These are phyloP conservation scores for Claviceps digitariae DNA, from an alignment of 2,329 filamentous ascomycete species.

Conservation along the genomic window DNA sequence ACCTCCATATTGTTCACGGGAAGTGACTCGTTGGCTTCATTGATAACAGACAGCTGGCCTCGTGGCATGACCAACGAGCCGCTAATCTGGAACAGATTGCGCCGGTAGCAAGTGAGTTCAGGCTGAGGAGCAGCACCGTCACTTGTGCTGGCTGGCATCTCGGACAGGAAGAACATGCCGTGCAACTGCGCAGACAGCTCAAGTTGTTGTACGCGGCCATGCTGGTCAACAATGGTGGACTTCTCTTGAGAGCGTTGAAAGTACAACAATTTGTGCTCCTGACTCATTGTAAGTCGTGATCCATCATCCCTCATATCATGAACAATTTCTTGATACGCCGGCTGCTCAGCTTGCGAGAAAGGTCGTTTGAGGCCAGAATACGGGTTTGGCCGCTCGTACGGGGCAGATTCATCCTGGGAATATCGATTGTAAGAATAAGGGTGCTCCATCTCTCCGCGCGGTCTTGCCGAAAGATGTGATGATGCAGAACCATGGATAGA, in stretches of 20 bases:
- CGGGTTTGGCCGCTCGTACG: slow-evolving; percentile 39
- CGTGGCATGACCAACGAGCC: slow-evolving; percentile 73
- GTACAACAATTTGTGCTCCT: slow-evolving; percentile 47
- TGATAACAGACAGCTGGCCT: slow-evolving; percentile 65
- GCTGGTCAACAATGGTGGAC: slow-evolving; percentile 44
- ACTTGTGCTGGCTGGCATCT: slow-evolving; percentile 52
- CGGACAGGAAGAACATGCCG: slow-evolving; percentile 80
- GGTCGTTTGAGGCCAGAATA: slow-evolving; percentile 44
- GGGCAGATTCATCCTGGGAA: slow-evolving; percentile 38
- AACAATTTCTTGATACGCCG: slow-evolving; percentile 46
- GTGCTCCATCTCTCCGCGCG: slow-evolving; percentile 36
- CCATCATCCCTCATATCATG: slow-evolving; percentile 46
- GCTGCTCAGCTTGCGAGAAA: slow-evolving; percentile 41
- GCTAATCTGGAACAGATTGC: slow-evolving; percentile 92
- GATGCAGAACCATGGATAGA: slow-evolving; percentile 31
- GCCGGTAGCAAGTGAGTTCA: slow-evolving; percentile 88
- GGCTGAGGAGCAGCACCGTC: slow-evolving; percentile 50
- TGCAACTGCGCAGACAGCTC: slow-evolving; percentile 61
- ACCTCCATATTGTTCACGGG: slow-evolving; percentile 75
- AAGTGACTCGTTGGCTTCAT: slow-evolving; percentile 71
- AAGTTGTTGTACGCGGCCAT: slow-evolving; percentile 46
- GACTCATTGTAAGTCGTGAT: slow-evolving; percentile 42
- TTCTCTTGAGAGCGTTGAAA: slow-evolving; percentile 46
- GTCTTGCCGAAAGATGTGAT: slow-evolving; percentile 27
- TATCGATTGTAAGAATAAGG: slow-evolving; percentile 41